These are phyloP conservation scores for Pythium aristosporum DNA, from an alignment of 352 stramenopile genomes.

Conservation along the genomic window DNA sequence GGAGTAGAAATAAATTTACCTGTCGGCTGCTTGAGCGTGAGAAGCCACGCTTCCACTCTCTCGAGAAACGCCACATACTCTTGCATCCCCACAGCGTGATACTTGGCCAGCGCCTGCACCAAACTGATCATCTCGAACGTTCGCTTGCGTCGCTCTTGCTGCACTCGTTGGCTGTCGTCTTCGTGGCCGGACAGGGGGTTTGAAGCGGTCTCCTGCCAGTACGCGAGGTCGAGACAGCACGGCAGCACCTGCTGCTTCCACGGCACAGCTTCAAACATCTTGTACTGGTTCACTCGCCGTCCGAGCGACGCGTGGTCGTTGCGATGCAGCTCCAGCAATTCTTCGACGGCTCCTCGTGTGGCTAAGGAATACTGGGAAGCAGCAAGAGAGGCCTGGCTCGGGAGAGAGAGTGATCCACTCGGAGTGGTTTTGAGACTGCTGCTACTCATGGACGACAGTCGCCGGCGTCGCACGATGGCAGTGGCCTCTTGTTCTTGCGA, in stretches of 20 bases:
- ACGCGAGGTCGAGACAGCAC: constrained; percentile 33
- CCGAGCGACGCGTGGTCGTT: constrained; percentile 22
- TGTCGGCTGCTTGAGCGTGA: constrained; percentile 11
- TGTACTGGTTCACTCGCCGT: constrained; percentile 33
- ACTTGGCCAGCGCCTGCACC: constrained; percentile 30
- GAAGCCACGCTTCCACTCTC: constrained; percentile 22
- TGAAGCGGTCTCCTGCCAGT: neutral
- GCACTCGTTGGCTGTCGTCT: neutral
- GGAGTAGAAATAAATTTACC: neutral
- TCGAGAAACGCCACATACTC: constrained; percentile 34
- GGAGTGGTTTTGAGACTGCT: neutral
- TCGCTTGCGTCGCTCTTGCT: neutral
- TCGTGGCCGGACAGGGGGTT: neutral
- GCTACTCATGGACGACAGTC: neutral
- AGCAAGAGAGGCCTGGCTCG: constrained; percentile 1
- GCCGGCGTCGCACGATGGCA: neutral
- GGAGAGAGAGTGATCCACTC: neutral
- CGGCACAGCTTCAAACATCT: constrained; percentile 33
- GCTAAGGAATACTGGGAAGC: constrained; percentile 12
- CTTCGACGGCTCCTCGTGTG: constrained; percentile 24
- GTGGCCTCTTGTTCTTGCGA: constrained; percentile 18
- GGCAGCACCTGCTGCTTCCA: constrained; percentile 41
- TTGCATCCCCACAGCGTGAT: constrained; percentile 18
- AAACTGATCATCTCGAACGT: constrained; percentile 25
- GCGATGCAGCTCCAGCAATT: constrained; percentile 27